Percentiles rank a stretch among this genome's conserved stretches.
These are phyloP conservation scores for Danielozyma ontarioensis DNA, from an alignment of 805 yeast species.

Conservation along the genomic window DNA sequence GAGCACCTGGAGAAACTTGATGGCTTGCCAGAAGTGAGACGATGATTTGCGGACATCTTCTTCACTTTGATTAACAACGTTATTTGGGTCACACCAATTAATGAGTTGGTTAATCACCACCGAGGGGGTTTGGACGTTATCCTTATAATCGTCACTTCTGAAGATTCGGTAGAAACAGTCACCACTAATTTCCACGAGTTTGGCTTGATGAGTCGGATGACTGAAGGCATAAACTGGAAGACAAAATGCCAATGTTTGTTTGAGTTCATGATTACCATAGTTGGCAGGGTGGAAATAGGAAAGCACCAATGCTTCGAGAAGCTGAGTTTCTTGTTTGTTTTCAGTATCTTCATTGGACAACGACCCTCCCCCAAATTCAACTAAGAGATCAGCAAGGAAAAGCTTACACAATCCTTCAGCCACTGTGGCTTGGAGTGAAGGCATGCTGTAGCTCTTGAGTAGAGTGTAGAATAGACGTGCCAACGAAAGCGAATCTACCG, in stretches of 20 bases:
- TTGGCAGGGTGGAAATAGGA: slow-evolving; percentile 73
- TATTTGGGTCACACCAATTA: slow-evolving; percentile 81
- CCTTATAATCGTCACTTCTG: slow-evolving; percentile 22
- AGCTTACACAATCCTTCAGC: slow-evolving; percentile 86
- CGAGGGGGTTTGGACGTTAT: slow-evolving; percentile 37
- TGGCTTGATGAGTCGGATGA: slow-evolving; percentile 63
- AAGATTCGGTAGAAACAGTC: slow-evolving; percentile 62
- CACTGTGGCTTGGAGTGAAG: slow-evolving; percentile 69
- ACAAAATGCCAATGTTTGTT: slow-evolving; percentile 81
- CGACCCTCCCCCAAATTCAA: slow-evolving; percentile 33
- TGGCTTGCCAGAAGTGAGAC: slow-evolving; percentile 52
- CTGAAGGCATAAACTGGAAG: slow-evolving; percentile 85
- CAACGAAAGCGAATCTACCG: slow-evolving; percentile 60
- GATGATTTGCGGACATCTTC: slow-evolving; percentile 38
- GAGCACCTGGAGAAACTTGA: slow-evolving; percentile 49
- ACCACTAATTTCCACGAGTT: slow-evolving; percentile 57
- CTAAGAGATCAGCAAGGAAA: slow-evolving; percentile 68
- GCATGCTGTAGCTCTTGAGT: slow-evolving; percentile 50
- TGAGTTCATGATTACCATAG: slow-evolving; percentile 55
- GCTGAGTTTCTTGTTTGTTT: slow-evolving; percentile 18
- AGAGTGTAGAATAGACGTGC: slow-evolving; percentile 68
- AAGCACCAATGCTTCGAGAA: slow-evolving; percentile 65
- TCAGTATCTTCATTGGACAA: slow-evolving; percentile 7
- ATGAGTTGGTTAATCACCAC: slow-evolving; percentile 64
- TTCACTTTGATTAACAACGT: slow-evolving; percentile 46